Percentiles rank a stretch among this genome's conserved stretches.
These are phyloP conservation scores for Solanum corneliomulleri DNA, from an alignment of 257 asterid genomes.

Conservation along the genomic window DNA sequence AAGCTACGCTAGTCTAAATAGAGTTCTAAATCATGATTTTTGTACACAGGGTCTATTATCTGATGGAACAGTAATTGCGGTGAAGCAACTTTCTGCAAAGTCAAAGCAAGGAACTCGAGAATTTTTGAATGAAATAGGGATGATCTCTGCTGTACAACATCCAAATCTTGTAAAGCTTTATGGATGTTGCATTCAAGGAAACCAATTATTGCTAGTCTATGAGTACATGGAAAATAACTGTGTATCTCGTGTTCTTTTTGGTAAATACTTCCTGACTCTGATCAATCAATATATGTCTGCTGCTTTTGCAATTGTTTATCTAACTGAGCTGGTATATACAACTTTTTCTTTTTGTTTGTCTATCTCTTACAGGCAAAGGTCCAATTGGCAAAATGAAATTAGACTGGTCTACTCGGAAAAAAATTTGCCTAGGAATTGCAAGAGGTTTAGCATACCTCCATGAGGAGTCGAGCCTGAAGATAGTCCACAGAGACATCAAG, in stretches of 20 bases:
- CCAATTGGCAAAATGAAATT: constrained; percentile 28
- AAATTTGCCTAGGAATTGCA: constrained; percentile 73
- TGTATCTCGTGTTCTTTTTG: constrained; percentile 66
- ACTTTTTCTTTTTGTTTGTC: not conserved
- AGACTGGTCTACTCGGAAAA: constrained; percentile 73
- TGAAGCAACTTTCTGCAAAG: constrained; percentile 84
- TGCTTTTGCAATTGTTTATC: not conserved
- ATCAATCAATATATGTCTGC: not conserved
- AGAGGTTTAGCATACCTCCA: constrained; percentile 81
- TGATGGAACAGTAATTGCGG: constrained; percentile 85
- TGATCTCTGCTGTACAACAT: constrained; percentile 79
- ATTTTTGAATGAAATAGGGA: constrained; percentile 80
- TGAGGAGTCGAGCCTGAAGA: constrained; percentile 74
- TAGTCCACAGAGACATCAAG: constrained; percentile 88
- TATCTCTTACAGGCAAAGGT: constrained; percentile 37
- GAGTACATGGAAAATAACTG: constrained; percentile 92
- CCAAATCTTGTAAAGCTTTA: constrained; percentile 82
- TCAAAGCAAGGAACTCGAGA: constrained; percentile 88
- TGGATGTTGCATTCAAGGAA: constrained; percentile 89
- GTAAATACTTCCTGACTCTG: constrained; percentile 23
- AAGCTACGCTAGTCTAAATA: not conserved
- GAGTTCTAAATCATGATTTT: not conserved
- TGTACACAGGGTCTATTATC: constrained; percentile 50
- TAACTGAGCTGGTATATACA: not conserved
- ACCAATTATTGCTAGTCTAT: constrained; percentile 56